Evolutionary conservation across 2,329 filamentous ascomycete species (phyloP), one percentile per base, ranked within the genome.

Genomic region (Blastomyces gilchristii): DNA sequence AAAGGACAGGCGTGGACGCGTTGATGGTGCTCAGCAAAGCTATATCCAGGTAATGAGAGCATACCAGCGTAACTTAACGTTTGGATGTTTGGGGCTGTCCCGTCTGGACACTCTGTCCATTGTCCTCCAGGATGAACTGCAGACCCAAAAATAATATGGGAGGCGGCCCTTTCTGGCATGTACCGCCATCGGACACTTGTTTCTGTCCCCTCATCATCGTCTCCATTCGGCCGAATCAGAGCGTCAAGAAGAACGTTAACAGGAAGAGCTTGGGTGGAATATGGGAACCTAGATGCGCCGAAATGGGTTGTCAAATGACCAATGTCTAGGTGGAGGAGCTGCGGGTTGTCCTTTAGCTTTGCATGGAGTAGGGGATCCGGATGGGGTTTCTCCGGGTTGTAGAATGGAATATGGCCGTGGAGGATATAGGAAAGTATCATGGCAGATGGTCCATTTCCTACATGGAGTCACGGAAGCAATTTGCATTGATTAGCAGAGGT

Each of bases 341-440:
- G 77, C 6, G 78, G 75, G 2, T 74, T 67, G 59, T 75, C 71
- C 58, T 75, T 76, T n/a, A 86, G 75, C 68, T 85, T 85, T 50
- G 77, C 71, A 69, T 85, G 79, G 8, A 86, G 77, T 25, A 85
- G 74, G 39, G 77, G 73, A 71, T 86, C 84, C 45, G 83, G 82
- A 72, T 86, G 84, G 45, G 79, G 79, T 62, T 72, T 74, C 31
- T 73, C 67, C 2, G 78, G 73, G 47, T 78, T 73, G 68, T 86
- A 86, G 69, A 79, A 80, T 5, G 84, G 84, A 61, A 85, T 76
- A 68, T 85, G 77, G 47, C 84, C 84, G 72, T 86, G 83, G 37
- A 86, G 79, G 53, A 86, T 84, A 71, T 83, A 86, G 56, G 83
- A 85, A 45, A 86, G 77, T 67, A 85, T 82, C 73, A 86, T 78